A percentile compares a stretch with the other conserved stretches of the same genome.
phyloP scores from a whole-genome alignment of 2,329 filamentous ascomycete species.

The Grosmannia huntii region DNA sequence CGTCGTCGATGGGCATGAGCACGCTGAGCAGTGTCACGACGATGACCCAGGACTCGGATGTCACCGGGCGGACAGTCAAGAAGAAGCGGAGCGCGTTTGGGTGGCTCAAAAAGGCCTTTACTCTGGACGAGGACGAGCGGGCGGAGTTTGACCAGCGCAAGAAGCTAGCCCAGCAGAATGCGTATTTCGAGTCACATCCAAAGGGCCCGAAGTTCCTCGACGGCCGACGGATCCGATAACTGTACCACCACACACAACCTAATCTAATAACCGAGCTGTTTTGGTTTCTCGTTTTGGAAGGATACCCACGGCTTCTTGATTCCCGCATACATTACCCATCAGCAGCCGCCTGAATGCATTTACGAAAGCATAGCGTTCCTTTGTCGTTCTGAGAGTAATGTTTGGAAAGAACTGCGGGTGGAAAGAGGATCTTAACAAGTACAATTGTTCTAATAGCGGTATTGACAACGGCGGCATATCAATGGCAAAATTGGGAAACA shows the following conservation, averaged over 20 bases:
- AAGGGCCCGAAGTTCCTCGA: constrained; percentile 42
- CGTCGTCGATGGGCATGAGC: constrained; percentile 43
- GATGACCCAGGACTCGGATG: constrained; percentile 27
- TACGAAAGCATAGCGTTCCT: constrained; percentile 12
- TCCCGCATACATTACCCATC: background rate
- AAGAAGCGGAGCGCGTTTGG: constrained; percentile 57
- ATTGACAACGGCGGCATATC: background rate
- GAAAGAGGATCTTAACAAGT: background rate
- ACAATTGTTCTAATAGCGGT: background rate
- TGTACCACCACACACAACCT: background rate
- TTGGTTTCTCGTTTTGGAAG: background rate
- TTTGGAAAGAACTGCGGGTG: background rate
- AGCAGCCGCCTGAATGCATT: constrained; percentile 1
- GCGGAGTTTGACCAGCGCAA: constrained; percentile 44
- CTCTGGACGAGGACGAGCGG: constrained; percentile 50
- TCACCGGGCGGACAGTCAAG: constrained; percentile 31
- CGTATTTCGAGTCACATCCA: constrained; percentile 34
- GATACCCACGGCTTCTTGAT: background rate
- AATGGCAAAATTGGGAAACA: background rate
- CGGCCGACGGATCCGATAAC: constrained; percentile 31
- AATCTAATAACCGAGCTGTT: background rate
- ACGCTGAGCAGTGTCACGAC: constrained; percentile 42
- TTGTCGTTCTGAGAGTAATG: background rate
- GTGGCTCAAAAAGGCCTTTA: constrained; percentile 57
- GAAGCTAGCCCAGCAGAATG: constrained; percentile 28